These are phyloP conservation scores for Plasmodium coatneyi DNA, from an alignment of 169 alveolate species.

Conservation along the genomic window DNA sequence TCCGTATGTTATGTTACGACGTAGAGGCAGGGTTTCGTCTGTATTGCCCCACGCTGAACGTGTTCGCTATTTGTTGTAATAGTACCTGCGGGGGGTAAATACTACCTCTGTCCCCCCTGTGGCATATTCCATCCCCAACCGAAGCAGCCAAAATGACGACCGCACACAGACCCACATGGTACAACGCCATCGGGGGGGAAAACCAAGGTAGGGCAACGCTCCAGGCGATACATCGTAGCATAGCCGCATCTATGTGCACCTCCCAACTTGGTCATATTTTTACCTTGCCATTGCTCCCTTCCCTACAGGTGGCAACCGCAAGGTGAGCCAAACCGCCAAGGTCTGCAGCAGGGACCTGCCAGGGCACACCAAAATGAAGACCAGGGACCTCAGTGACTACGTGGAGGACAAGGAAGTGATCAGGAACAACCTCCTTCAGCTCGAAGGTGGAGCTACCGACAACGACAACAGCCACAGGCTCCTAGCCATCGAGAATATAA, in stretches of 20 bases:
- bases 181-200: conserved; percentile 84
- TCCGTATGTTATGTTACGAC: not conserved
- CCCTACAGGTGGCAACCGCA: conserved; percentile 60
- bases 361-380: conserved; percentile 81
- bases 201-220: conserved; percentile 75
- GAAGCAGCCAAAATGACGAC: conserved; percentile 79
- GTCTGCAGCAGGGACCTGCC: conserved; percentile 86
- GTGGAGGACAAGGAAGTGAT: conserved; percentile 45
- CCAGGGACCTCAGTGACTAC: conserved; percentile 76
- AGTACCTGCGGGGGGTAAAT: not conserved
- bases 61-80: not conserved
- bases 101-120: not conserved
- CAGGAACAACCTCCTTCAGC: conserved; percentile 43
- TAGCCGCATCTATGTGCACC: not conserved
- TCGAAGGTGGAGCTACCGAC: conserved; percentile 7
- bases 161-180: conserved; percentile 89
- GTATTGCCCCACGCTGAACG: not conserved
- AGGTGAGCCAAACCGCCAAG: conserved; percentile 78
- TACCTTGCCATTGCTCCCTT: not conserved
- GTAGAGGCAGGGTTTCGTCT: not conserved
- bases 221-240: not conserved
- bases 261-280: not conserved
- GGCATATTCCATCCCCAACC: not conserved
- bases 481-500: conserved; percentile 69
- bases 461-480: conserved; percentile 1